Base-by-base conservation (phyloP, 441 rosid species). In the Pelargonium exstipulatum region DNA sequence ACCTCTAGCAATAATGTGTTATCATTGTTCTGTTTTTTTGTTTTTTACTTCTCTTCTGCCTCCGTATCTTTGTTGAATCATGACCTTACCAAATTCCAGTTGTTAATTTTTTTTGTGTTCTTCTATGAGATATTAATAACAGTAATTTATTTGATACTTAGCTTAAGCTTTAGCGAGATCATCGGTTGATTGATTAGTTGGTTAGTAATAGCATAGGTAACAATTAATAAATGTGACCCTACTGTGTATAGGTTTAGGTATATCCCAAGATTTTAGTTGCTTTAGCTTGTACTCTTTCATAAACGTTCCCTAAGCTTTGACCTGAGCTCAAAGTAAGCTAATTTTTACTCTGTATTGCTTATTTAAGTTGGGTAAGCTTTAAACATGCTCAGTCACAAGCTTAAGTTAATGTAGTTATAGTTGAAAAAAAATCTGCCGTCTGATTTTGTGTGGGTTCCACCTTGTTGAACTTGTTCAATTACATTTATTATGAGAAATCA, bases 381-480 rank as follows among this genome's bases (percentile, higher is more conserved):
- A 5, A 60, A 24, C 64, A 60, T 12, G 14, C 37, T 60, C 37
- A 24, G 40, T 60, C 64, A 60, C 64, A 60, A 60, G 40, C n/a
- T 35, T 60, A 14, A 22, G 60, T 12, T 60, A 60, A 24, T 60
- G 64, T 60, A 8, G 16, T 60, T 22, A 14, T 24, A 5, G 37
- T 60, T 24, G 64, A 24, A 22, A 58, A 58, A 60, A 60, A 32
- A 22, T 24, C 40, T 24, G 8, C 64, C 22, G 13, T 60, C 29
- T 22, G 22, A 60, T 60, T 60, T 60, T 22, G 64, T 60, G 37
- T 60, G 64, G 64, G 64, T 24, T 60, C 64, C 64, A 60, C 37
- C 64, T 60, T 10, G 64, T 60, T 60, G 43, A 40, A 40, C 43
- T 60, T 60, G 64, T 60, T 60, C 64, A 60, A 35, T 1, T 58